phyloP scores from a whole-genome alignment of 495 filamentous ascomycete species.

The Bacidia gigantensis region DNA sequence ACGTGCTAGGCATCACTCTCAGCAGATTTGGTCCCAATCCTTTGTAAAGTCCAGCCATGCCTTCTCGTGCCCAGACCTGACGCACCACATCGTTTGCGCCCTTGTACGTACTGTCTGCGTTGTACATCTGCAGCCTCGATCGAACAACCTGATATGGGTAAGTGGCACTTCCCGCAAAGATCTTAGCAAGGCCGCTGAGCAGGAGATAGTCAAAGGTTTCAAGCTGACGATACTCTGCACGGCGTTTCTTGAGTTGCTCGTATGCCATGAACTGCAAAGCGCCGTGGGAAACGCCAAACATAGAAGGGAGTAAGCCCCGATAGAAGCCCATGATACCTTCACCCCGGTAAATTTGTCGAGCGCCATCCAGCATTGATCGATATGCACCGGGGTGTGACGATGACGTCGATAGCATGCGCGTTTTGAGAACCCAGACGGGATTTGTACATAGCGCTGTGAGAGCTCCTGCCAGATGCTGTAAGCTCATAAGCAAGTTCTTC shows the following conservation, averaged over 20 bases:
- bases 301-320: conserved; percentile 63
- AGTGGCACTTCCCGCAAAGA: conserved; percentile 72
- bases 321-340: conserved; percentile 75
- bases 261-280: conserved; percentile 95
- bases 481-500: neutral
- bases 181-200: conserved; percentile 68
- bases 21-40: conserved; percentile 78
- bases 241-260: conserved; percentile 63
- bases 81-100: conserved; percentile 55
- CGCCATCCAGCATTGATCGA: conserved; percentile 56
- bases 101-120: conserved; percentile 54
- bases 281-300: conserved; percentile 88
- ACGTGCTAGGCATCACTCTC: conserved; percentile 83
- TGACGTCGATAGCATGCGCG: conserved; percentile 84
- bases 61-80: conserved; percentile 67
- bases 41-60: conserved; percentile 77
- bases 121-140: conserved; percentile 75
- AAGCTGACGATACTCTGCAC: conserved; percentile 32
- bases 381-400: conserved; percentile 64
- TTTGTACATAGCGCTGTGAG: conserved; percentile 75
- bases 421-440: conserved; percentile 97
- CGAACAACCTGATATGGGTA: conserved; percentile 92
- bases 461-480: conserved; percentile 28
- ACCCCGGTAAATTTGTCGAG: conserved; percentile 41
- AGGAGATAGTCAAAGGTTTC: conserved; percentile 64